Conservation (phyloP, 352 stramenopile genomes). For the Pythium dissimile region DNA sequence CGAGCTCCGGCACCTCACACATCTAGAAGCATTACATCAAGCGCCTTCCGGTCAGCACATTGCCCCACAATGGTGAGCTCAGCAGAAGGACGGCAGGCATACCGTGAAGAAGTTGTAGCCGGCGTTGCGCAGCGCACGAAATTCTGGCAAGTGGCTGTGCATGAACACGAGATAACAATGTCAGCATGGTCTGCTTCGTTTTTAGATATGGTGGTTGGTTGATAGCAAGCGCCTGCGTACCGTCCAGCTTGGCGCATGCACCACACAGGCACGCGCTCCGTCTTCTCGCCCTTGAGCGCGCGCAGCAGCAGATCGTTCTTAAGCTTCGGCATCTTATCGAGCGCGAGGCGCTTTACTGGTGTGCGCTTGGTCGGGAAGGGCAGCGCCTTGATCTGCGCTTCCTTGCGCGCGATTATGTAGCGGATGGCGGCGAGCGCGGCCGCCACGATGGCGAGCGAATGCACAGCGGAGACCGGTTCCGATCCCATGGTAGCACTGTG, state of each 20-base stretch:
- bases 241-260: conserved; percentile 97
- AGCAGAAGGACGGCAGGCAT: no score
- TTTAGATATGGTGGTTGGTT: no score
- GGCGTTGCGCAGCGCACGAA: conserved; percentile 74
- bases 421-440: conserved; percentile 59
- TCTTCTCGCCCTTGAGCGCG: conserved; percentile 81
- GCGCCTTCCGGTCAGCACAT: background rate
- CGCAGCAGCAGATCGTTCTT: conserved; percentile 90
- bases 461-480: conserved; percentile 19
- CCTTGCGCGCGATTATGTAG: conserved; percentile 56
- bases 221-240: no score
- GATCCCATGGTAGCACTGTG: conserved; percentile 1
- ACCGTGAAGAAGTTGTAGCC: conserved; percentile 90
- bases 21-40: conserved; percentile 39
- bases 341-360: conserved; percentile 61
- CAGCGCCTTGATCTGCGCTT: conserved; percentile 32
- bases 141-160: conserved; percentile 82
- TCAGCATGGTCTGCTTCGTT: no score
- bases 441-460: conserved; percentile 26
- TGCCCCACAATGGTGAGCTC: no score
- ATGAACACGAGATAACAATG: background rate
- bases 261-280: conserved; percentile 94
- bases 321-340: conserved; percentile 72
- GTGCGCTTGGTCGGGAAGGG: conserved; percentile 68
- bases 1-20: conserved; percentile 80